Conservation (phyloP, 1,284 basidiomycete species). For the Leccinum proximum region DNA sequence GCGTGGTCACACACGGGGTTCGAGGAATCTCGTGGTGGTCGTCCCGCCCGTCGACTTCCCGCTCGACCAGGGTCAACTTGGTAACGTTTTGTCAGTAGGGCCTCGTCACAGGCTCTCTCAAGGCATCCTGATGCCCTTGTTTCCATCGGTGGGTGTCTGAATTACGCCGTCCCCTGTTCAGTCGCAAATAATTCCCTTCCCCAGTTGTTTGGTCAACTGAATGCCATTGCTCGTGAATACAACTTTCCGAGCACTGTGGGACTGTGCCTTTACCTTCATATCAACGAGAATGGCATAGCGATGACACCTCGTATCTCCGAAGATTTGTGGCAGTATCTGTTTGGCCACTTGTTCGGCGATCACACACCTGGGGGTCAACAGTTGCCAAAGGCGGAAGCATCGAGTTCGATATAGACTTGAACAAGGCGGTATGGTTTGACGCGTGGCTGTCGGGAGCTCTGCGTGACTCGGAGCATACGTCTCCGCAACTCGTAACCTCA, state of each 20-base stretch:
- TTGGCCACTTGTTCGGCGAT: slow-evolving; percentile 60
- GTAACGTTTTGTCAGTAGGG: slow-evolving; percentile 56
- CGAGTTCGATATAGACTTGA: slow-evolving; percentile 76
- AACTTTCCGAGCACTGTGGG: slow-evolving; percentile 74
- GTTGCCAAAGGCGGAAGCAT: slow-evolving; percentile 62
- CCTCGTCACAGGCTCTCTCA: slow-evolving; percentile 59
- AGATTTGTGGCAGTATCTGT: slow-evolving; percentile 71
- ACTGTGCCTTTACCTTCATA: slow-evolving; percentile 69
- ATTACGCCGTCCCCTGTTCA: not conserved
- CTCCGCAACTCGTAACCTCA: slow-evolving; percentile 39
- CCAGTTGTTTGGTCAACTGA: slow-evolving; percentile 71
- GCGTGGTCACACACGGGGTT: slow-evolving; percentile 40
- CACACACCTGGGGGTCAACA: slow-evolving; percentile 31
- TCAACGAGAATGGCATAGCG: slow-evolving; percentile 50
- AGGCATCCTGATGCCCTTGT: slow-evolving; percentile 72
- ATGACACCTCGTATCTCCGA: slow-evolving; percentile 72
- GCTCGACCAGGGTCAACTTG: slow-evolving; percentile 57
- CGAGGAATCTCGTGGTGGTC: slow-evolving; percentile 63
- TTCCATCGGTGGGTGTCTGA: slow-evolving; percentile 57
- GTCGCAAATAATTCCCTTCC: not conserved
- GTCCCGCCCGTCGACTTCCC: slow-evolving; percentile 59
- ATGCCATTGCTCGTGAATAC: slow-evolving; percentile 76
- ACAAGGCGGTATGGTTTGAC: slow-evolving; percentile 70
- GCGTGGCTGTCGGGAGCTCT: slow-evolving; percentile 56
- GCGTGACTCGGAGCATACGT: slow-evolving; percentile 13